Evolutionary conservation across 139 green algal genomes (phyloP), one percentile per base, ranked within the genome.

Genomic region (Chlorella sp.): DNA sequence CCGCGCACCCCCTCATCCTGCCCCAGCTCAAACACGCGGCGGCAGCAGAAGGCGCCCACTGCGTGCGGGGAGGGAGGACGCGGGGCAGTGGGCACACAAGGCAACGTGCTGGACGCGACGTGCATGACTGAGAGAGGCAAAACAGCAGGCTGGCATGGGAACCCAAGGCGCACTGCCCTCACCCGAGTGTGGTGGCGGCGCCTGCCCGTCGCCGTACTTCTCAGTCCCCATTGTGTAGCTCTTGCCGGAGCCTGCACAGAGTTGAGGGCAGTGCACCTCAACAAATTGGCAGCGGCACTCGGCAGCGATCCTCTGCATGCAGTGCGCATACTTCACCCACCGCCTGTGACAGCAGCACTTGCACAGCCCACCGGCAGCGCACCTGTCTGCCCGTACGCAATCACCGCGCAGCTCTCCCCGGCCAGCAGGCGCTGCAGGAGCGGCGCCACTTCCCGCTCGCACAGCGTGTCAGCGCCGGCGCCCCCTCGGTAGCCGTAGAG

Each of bases 371-470:
- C 64, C 2, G 17, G 60, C 41, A 41, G 36, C 54, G 28, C 78
- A 81, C 84, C 84, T 28, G 78, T 86, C 32, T 86, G 60, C 1
- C 84, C 84, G 54, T 86, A 88, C 5, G 84, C 74, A 41, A 83
- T 83, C 24, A 83, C 16, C 0, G 77, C 77, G 3, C 64, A 44
- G 26, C 17, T 40, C 78, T 88, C 84, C 3, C 84, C 84, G 19
- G 41, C 38, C 40, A 73, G 58, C 77, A 83, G 40, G 60, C 58
- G 58, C 8, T 6, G 26, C 60, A 83, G 58, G 60, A 83, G 77
- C 22, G 58, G 56, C 40, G 77, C 41, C 40, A 83, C 40, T 32
- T 83, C 77, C 2, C 60, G 77, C 28, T 30, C 17, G 40, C 77
- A 83, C 77, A 83, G 58, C 58, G 14, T 28, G 26, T 56, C 26